Conservation (phyloP, 2,329 filamentous ascomycete genomes). For the Alternaria sp. region DNA sequence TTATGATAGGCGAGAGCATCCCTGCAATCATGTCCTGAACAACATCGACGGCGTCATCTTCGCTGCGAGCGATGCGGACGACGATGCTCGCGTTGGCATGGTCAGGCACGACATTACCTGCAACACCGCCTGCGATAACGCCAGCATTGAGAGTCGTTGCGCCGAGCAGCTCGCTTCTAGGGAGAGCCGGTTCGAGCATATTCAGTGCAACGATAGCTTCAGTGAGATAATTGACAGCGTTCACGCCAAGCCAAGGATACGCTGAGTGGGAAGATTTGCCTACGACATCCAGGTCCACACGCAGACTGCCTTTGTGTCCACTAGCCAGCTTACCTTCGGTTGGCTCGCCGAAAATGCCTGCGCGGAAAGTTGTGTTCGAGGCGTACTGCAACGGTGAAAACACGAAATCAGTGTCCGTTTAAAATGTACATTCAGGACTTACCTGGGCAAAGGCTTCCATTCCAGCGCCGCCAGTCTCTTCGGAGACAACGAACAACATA, state of each 20-base stretch:
- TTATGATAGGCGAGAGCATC: conserved; percentile 27
- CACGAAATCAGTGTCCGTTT: not conserved
- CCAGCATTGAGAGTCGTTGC: conserved; percentile 85
- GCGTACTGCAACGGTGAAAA: conserved; percentile 25
- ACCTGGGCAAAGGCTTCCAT: conserved; percentile 65
- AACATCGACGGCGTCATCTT: conserved; percentile 27
- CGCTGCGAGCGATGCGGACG: conserved; percentile 52
- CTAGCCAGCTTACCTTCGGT: conserved; percentile 85
- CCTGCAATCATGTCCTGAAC: conserved; percentile 31
- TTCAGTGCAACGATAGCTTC: conserved; percentile 72
- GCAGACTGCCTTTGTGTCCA: conserved; percentile 85
- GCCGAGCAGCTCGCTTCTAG: conserved; percentile 46
- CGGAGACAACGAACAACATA: conserved; percentile 74
- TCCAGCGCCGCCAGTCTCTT: conserved; percentile 80
- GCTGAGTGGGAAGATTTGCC: conserved; percentile 85
- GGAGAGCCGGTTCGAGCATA: conserved; percentile 54
- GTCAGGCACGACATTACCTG: conserved; percentile 83
- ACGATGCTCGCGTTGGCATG: conserved; percentile 72
- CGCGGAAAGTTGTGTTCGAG: conserved; percentile 60
- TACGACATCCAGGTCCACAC: conserved; percentile 69
- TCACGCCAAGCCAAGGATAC: conserved; percentile 86
- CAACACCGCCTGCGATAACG: conserved; percentile 78
- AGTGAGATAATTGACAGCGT: conserved; percentile 80
- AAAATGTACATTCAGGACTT: not conserved
- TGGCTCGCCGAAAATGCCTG: conserved; percentile 89